These are phyloP conservation scores for Cladobotryum protrusum DNA, from an alignment of 2,329 filamentous ascomycete species.

Conservation along the genomic window DNA sequence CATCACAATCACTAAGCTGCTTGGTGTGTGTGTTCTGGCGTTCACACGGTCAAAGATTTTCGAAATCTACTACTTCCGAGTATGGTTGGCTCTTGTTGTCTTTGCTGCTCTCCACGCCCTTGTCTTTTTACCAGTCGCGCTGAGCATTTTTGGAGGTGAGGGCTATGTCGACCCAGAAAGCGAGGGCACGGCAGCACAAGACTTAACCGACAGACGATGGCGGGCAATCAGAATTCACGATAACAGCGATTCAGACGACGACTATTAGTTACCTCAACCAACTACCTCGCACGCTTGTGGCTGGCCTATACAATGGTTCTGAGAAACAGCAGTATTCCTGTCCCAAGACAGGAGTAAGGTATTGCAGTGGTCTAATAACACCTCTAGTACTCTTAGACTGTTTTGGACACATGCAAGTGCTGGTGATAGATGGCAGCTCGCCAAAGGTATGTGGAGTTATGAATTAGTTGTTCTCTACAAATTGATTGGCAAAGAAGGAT, in stretches of 20 bases:
- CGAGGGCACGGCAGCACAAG: constrained; percentile 83
- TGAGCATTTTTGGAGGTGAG: constrained; percentile 78
- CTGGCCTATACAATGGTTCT: too few species aligned
- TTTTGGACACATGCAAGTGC: too few species aligned
- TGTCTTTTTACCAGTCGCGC: constrained; percentile 81
- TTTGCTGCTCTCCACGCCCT: constrained; percentile 86
- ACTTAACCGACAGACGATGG: constrained; percentile 73
- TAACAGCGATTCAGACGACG: constrained; percentile 66
- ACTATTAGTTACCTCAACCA: constrained; percentile 30
- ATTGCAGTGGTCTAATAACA: not conserved
- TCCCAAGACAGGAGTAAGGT: not conserved
- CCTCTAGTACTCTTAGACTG: not conserved
- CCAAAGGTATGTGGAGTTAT: too few species aligned
- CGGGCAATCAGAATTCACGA: constrained; percentile 72
- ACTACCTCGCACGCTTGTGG: not conserved
- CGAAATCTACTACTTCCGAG: constrained; percentile 97
- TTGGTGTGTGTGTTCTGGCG: constrained; percentile 85
- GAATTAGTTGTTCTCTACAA: too few species aligned
- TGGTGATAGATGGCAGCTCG: too few species aligned
- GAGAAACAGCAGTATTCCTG: not conserved
- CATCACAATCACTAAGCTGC: constrained; percentile 90
- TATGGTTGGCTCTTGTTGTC: constrained; percentile 87
- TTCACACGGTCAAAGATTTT: constrained; percentile 98
- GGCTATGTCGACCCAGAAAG: constrained; percentile 85
- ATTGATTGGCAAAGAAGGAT: too few species aligned